Base-by-base conservation (phyloP, 2,329 filamentous ascomycete species). In the Penicillium verrucosum region DNA sequence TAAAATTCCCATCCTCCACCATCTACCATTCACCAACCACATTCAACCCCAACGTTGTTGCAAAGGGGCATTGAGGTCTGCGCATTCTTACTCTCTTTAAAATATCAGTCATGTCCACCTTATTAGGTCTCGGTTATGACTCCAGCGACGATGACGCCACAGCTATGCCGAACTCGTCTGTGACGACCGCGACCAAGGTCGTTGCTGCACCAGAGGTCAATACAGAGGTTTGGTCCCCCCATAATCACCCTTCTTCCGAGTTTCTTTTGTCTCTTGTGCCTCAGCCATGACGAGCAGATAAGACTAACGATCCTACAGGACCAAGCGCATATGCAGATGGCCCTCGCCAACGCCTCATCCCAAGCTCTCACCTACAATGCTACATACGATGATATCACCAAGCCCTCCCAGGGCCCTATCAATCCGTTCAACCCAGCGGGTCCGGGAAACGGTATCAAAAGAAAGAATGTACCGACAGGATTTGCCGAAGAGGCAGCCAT, bases 401-500 rank as follows among this genome's bases (percentile, higher is more conserved):
- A 85, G 57, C 84, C 88, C 1, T 77, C 79, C 9, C 75, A 86
- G 58, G 90, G 90, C 0, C 90, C 90, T 36, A 76, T 81, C 25
- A 93, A 93, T 68, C 90, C 90, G 1, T 93, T 90, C 74, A 86
- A 85, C 70, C 81, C 87, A 63, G 81, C 85, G 29, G 74, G 80
- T 18, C 71, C 75, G 14, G 69, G 65, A 21, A 83, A 78, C 47
- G 75, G 76, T 1, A 71, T 86, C 57, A 93, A 92, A 75, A 85
- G 89, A 58, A 93, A 92, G 70, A 93, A 92, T 60, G 82, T 92
- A 1, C 81, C 90, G 11, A 97, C 94, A 0, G 94, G 94, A 11
- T 88, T 85, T 67, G 94, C 94, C 2, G 84, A 94, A 65, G 93
- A 99, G 75, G 92, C 89, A 0, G 89, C 85, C 65, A 85, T 99